A percentile compares a stretch with the other conserved stretches of the same genome.
Evolutionary conservation across 352 stramenopile genomes (phyloP).

Genomic region (Globisporangium mamillatum): DNA sequence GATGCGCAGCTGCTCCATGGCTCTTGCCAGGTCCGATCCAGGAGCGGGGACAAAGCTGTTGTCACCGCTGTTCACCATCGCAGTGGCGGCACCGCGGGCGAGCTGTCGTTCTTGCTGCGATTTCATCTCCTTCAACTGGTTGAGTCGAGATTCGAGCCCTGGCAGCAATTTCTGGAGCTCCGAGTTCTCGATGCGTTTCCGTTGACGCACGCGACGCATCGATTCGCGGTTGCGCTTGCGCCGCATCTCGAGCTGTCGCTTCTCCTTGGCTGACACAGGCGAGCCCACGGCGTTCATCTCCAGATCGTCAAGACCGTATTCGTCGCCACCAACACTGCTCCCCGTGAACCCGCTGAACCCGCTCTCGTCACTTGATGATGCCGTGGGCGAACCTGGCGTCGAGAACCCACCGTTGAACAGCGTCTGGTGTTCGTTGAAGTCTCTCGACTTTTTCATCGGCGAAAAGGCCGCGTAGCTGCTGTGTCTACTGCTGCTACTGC

Average conservation of each 20-base stretch:
- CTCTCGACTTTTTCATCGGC: not conserved
- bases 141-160: slow-evolving; percentile 7
- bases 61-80: not conserved
- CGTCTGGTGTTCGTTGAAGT: not conserved
- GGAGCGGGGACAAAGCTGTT: not conserved
- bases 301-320: not conserved
- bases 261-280: slow-evolving; percentile 12
- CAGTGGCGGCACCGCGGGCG: not conserved
- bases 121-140: slow-evolving; percentile 2
- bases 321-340: not conserved
- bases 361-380: slow-evolving; percentile 13
- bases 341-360: not conserved
- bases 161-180: slow-evolving; percentile 11
- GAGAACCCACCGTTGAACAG: not conserved
- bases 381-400: not conserved
- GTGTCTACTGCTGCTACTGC: not conserved
- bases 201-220: slow-evolving; percentile 27
- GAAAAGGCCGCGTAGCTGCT: not conserved
- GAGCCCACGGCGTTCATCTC: slow-evolving; percentile 3
- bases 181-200: slow-evolving; percentile 19
- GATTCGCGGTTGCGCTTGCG: slow-evolving; percentile 32
- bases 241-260: slow-evolving; percentile 22
- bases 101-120: slow-evolving; percentile 4
- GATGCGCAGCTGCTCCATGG: slow-evolving; percentile 16
- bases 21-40: not conserved